phyloP scores from a whole-genome alignment of 108 stramenopile genomes.

The Stephanodiscus minutulus region DNA sequence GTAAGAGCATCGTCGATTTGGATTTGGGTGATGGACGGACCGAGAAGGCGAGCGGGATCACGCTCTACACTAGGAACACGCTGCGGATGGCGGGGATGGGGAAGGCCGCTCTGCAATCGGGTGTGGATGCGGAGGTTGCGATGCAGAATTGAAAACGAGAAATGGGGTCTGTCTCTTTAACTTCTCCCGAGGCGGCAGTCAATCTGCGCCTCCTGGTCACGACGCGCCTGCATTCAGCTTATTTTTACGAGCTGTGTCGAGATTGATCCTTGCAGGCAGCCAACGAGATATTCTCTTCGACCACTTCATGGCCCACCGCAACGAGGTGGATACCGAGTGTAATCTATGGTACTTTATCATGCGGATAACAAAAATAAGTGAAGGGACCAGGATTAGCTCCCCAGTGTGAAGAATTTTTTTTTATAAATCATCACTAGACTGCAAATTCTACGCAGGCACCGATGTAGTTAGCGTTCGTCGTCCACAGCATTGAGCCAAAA shows the following conservation, averaged over 20 bases:
- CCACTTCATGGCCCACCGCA: too few relatives aligned
- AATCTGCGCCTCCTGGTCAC: background rate
- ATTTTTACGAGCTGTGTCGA: too few relatives aligned
- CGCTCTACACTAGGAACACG: slow-evolving; percentile 53
- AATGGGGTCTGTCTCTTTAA: background rate
- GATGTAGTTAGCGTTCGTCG: slow-evolving; percentile 12
- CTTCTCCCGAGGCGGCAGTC: background rate
- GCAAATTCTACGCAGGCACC: background rate
- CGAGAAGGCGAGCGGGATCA: slow-evolving; percentile 62
- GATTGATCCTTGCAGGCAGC: too few relatives aligned
- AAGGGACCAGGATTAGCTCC: too few relatives aligned
- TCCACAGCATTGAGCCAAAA: slow-evolving; percentile 50
- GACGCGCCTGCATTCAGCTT: too few relatives aligned
- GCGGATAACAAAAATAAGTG: too few relatives aligned
- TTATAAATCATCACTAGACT: background rate
- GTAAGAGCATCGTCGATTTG: slow-evolving; percentile 53
- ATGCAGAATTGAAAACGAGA: slow-evolving; percentile 21
- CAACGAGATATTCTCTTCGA: too few relatives aligned
- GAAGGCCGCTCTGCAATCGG: slow-evolving; percentile 44
- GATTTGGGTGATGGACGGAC: slow-evolving; percentile 55
- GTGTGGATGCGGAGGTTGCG: slow-evolving; percentile 53
- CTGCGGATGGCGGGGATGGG: slow-evolving; percentile 55
- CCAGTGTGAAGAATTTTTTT: too few relatives aligned
- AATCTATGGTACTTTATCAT: background rate
- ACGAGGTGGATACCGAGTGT: background rate